Percentiles rank a stretch among this genome's conserved stretches.
phyloP scores from a whole-genome alignment of 495 filamentous ascomycete species.

The Rhizodiscina lignyota region DNA sequence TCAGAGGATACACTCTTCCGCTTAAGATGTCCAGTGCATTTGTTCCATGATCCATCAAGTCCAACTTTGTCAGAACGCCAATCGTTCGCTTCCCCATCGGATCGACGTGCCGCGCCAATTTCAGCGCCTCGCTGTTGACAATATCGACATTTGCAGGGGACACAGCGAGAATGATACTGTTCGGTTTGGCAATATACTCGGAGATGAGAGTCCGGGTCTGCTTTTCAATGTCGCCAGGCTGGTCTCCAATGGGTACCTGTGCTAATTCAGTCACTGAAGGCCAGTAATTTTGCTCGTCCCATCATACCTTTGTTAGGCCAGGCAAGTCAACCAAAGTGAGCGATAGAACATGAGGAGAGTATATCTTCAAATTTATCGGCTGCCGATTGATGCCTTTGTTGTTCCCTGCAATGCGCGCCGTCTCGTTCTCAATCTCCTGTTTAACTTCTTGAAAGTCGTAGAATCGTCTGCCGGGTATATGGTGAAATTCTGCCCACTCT shows the following conservation, averaged over 20 bases:
- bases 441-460: slow-evolving; percentile 87
- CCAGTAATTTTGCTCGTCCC: not conserved
- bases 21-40: slow-evolving; percentile 96
- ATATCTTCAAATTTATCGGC: slow-evolving; percentile 97
- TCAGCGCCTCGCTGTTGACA: slow-evolving; percentile 95
- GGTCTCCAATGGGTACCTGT: slow-evolving; percentile 88
- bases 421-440: slow-evolving; percentile 95
- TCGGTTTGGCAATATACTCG: slow-evolving; percentile 98
- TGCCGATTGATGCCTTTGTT: slow-evolving; percentile 98
- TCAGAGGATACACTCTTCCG: slow-evolving; percentile 88
- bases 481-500: slow-evolving; percentile 97
- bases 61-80: slow-evolving; percentile 91
- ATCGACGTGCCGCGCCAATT: slow-evolving; percentile 93
- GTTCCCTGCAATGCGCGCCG: slow-evolving; percentile 80
- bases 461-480: slow-evolving; percentile 77
- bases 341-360: slow-evolving; percentile 92
- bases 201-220: slow-evolving; percentile 93
- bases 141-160: slow-evolving; percentile 97
- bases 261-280: slow-evolving; percentile 7
- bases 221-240: slow-evolving; percentile 96
- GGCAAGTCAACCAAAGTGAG: slow-evolving; percentile 93
- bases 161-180: slow-evolving; percentile 93
- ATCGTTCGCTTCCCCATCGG: slow-evolving; percentile 89
- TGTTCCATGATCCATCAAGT: slow-evolving; percentile 98
- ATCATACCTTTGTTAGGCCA: slow-evolving; percentile 76